A percentile compares a stretch with the other conserved stretches of the same genome.
Evolutionary conservation across 177 flowering plant genomes (phyloP).

Genomic region (Tripterygium wilfordii): DNA sequence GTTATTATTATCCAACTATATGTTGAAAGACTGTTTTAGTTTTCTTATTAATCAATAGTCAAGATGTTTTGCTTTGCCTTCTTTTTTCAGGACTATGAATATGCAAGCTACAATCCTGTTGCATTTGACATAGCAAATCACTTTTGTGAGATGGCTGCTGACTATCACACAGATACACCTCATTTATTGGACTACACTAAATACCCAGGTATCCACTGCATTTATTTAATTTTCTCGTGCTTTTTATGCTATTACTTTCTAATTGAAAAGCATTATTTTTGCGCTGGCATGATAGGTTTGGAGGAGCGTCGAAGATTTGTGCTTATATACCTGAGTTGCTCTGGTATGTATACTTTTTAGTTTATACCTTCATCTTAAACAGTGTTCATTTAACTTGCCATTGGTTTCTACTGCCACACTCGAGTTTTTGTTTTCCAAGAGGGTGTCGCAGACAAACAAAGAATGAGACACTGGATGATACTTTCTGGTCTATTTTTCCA

Average conservation of each 20-base stretch:
- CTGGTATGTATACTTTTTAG: slow-evolving; percentile 10
- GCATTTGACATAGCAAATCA: slow-evolving; percentile 92
- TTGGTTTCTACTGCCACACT: too few species aligned
- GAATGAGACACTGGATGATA: too few species aligned
- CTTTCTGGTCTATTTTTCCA: too few species aligned
- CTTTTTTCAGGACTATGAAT: slow-evolving; percentile 82
- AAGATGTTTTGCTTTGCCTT: too few species aligned
- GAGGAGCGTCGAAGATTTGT: slow-evolving; percentile 42
- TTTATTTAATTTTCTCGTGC: background rate
- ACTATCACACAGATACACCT: slow-evolving; percentile 85
- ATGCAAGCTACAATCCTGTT: slow-evolving; percentile 78
- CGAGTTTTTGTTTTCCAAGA: too few species aligned
- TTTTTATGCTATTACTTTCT: background rate
- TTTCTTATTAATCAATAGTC: too few species aligned
- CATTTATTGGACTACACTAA: slow-evolving; percentile 70
- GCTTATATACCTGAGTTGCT: slow-evolving; percentile 31
- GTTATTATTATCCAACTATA: too few species aligned
- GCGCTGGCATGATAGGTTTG: slow-evolving; percentile 19
- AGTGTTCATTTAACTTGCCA: too few species aligned
- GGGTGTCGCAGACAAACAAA: too few species aligned
- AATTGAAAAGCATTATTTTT: background rate
- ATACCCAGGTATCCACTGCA: slow-evolving; percentile 57
- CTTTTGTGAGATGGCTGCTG: slow-evolving; percentile 95
- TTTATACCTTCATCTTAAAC: too few species aligned
- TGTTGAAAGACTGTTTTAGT: too few species aligned